These are phyloP conservation scores for Aurantiochytrium sp. DNA, from an alignment of 108 stramenopile genomes.

Conservation along the genomic window DNA sequence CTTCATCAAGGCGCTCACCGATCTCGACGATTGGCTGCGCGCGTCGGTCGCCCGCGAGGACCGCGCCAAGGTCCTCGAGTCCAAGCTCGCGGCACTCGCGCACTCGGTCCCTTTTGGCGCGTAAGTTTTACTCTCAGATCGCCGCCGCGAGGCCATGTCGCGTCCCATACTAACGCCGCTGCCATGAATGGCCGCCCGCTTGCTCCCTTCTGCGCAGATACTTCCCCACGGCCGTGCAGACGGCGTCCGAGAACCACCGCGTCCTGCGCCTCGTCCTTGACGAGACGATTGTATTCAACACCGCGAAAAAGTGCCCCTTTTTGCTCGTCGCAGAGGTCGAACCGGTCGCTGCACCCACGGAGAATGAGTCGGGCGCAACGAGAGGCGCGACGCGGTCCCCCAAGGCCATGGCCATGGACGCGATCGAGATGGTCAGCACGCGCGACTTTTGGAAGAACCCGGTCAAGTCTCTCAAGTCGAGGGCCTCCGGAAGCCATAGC, in stretches of 20 bases:
- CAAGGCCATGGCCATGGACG: background rate
- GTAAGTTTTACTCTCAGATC: no score
- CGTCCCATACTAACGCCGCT: no score
- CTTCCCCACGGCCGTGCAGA: background rate
- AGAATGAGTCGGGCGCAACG: background rate
- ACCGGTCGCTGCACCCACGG: background rate
- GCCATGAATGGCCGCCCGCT: no score
- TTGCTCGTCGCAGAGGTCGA: slow-evolving; percentile 16
- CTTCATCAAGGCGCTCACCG: slow-evolving; percentile 2
- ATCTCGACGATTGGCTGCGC: slow-evolving; percentile 16
- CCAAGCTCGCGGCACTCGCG: background rate
- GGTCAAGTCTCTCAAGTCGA: background rate
- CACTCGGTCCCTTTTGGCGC: background rate
- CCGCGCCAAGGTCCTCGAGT: background rate
- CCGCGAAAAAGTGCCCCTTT: slow-evolving; percentile 24
- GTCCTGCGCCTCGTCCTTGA: slow-evolving; percentile 2
- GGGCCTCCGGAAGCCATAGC: background rate
- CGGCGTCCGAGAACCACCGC: background rate
- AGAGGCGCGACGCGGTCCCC: background rate
- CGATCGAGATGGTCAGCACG: background rate
- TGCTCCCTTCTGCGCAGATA: background rate
- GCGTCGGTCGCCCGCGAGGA: slow-evolving; percentile 2
- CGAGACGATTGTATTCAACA: slow-evolving; percentile 19
- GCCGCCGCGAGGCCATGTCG: no score
- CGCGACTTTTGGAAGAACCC: slow-evolving; percentile 26